A percentile compares a stretch with the other conserved stretches of the same genome.
These are phyloP conservation scores for Plasmodium gaboni DNA, from an alignment of 169 alveolate species.

Conservation along the genomic window DNA sequence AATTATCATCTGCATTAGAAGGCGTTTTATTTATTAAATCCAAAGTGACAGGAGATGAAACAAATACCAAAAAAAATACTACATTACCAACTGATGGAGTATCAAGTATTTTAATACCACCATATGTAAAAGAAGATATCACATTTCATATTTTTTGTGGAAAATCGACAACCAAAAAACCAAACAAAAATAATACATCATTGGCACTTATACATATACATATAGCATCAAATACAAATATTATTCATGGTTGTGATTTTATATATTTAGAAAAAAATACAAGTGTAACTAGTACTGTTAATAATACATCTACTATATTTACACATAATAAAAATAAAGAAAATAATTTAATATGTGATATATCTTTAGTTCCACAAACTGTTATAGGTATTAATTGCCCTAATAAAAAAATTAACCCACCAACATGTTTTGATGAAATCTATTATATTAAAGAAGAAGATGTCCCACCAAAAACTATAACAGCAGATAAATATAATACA, in stretches of 20 bases:
- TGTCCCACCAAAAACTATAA: not conserved
- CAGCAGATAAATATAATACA: not conserved
- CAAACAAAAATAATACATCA: conserved; percentile 31
- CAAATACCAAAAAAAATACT: not conserved
- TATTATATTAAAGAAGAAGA: conserved; percentile 11
- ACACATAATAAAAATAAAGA: conserved; percentile 7
- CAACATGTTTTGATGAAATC: conserved; percentile 23
- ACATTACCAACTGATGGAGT: conserved; percentile 32
- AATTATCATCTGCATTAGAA: conserved; percentile 13
- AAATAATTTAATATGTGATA: conserved; percentile 2
- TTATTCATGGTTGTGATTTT: conserved; percentile 53
- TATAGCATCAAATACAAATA: conserved; percentile 37
- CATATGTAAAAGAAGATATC: conserved; percentile 41
- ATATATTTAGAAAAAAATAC: conserved; percentile 2
- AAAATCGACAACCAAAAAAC: conserved; percentile 11
- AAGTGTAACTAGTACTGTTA: not conserved
- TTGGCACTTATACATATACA: conserved; percentile 28
- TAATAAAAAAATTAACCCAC: conserved; percentile 13
- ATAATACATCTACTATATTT: not conserved
- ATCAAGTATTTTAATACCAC: conserved; percentile 36
- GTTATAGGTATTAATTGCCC: conserved; percentile 67
- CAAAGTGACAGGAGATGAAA: not conserved
- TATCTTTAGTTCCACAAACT: conserved; percentile 16
- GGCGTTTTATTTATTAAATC: conserved; percentile 20
- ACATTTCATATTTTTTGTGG: conserved; percentile 53